Conservation (phyloP, 305 asterid species). For the Petunia hybrid region DNA sequence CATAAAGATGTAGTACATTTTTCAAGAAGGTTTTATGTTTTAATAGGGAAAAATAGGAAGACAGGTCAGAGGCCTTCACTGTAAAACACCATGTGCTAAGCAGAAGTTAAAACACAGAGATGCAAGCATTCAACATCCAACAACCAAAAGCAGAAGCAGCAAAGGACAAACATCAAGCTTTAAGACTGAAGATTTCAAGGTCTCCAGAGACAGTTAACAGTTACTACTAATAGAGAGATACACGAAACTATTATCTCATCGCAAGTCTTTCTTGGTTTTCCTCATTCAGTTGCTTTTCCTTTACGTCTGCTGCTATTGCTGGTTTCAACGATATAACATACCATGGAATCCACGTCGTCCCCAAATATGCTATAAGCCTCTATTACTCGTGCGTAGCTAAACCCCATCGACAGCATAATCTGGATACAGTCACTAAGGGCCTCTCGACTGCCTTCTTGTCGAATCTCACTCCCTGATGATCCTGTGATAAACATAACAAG, state of each 20-base stretch:
- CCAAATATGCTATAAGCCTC: slow-evolving; percentile 95
- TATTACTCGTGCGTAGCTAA: slow-evolving; percentile 82
- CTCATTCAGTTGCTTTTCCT: slow-evolving; percentile 92
- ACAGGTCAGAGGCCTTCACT: not conserved
- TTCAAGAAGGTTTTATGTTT: too few relatives aligned
- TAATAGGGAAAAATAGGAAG: not conserved
- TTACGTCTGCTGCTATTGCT: slow-evolving; percentile 78
- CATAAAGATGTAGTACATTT: not conserved
- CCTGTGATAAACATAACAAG: slow-evolving; percentile 46
- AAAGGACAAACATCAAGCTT: not conserved
- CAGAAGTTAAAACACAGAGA: not conserved
- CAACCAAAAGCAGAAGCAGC: slow-evolving; percentile 16
- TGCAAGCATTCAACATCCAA: slow-evolving; percentile 8
- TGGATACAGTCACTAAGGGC: slow-evolving; percentile 74
- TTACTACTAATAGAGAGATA: not conserved
- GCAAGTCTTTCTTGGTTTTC: slow-evolving; percentile 17
- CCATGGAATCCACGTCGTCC: slow-evolving; percentile 90
- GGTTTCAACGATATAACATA: slow-evolving; percentile 79
- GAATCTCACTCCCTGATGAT: slow-evolving; percentile 59
- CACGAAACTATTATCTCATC: slow-evolving; percentile 14
- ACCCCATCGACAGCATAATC: slow-evolving; percentile 89
- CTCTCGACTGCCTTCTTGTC: slow-evolving; percentile 46
- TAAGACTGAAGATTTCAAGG: not conserved
- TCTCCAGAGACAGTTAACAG: not conserved
- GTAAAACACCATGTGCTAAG: not conserved